phyloP scores from a whole-genome alignment of 169 alveolate genomes.

The Eimeria falciformis region DNA sequence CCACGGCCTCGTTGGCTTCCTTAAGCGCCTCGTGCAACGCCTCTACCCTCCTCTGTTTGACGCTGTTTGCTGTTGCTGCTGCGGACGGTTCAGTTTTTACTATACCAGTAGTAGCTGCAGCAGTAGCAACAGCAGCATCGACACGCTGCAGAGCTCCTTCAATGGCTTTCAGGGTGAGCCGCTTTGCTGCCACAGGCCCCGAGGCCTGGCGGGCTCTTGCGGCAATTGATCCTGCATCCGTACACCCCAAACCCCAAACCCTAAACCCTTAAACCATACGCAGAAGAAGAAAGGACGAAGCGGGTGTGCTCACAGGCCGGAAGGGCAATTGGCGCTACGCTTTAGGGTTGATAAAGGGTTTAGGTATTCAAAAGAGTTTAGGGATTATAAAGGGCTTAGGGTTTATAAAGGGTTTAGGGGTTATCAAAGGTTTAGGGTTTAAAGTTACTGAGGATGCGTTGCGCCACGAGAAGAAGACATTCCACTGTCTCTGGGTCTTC shows the following conservation, averaged over 20 bases:
- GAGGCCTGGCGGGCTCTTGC: neutral
- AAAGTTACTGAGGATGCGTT: conserved; percentile 35
- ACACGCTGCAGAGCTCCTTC: conserved; percentile 49
- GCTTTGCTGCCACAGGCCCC: conserved; percentile 25
- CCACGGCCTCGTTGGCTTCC: conserved; percentile 49
- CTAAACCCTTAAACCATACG: conserved; percentile 21
- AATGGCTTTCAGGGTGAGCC: conserved; percentile 15
- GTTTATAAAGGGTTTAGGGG: neutral
- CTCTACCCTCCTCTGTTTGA: conserved; percentile 52
- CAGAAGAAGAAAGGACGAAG: too few species aligned
- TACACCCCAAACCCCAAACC: conserved; percentile 26
- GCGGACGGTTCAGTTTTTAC: neutral
- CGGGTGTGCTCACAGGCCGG: too few species aligned
- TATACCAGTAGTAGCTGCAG: neutral
- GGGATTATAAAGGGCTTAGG: neutral
- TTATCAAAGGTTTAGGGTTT: conserved; percentile 8
- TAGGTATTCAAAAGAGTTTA: neutral
- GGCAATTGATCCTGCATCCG: neutral
- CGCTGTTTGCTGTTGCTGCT: conserved; percentile 33
- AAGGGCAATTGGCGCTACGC: too few species aligned
- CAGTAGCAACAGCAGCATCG: conserved; percentile 39
- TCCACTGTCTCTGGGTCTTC: conserved; percentile 34
- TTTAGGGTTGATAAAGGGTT: too few species aligned
- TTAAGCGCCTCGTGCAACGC: conserved; percentile 35
- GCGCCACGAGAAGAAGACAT: conserved; percentile 33